Evolutionary conservation across 257 asterid genomes (phyloP).

Genomic region (Solanum ossicruentum): DNA sequence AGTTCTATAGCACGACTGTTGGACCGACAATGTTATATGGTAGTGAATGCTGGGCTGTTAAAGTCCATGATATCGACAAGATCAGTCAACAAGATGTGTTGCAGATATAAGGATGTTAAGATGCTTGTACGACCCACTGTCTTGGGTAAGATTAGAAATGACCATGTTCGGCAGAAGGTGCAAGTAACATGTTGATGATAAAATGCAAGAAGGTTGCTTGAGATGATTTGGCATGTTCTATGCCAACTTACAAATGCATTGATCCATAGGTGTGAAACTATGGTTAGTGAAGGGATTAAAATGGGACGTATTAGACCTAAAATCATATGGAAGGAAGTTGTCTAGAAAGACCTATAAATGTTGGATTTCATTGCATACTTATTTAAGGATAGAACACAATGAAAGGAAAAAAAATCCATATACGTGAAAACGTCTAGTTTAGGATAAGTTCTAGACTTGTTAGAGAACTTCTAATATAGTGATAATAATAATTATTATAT

Average conservation of each 20-base stretch:
- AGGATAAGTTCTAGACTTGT: neutral
- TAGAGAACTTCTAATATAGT: too few relatives aligned
- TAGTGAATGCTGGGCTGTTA: too few relatives aligned
- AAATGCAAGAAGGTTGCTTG: neutral
- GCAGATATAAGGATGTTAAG: too few relatives aligned
- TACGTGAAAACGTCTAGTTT: neutral
- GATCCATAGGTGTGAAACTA: neutral
- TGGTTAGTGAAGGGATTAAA: neutral
- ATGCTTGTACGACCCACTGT: too few relatives aligned
- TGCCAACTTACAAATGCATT: neutral
- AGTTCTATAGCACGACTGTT: too few relatives aligned
- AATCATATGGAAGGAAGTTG: neutral
- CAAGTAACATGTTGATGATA: too few relatives aligned
- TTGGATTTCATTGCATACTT: neutral
- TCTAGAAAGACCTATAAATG: neutral
- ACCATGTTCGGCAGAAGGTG: too few relatives aligned
- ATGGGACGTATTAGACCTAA: neutral
- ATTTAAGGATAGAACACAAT: neutral
- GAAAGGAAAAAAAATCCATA: neutral
- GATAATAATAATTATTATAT: too few relatives aligned
- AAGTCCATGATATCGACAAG: too few relatives aligned
- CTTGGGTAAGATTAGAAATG: too few relatives aligned
- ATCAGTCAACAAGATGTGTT: too few relatives aligned
- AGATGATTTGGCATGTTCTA: neutral
- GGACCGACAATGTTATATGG: too few relatives aligned